Evolutionary conservation across 1,139 yeast genomes (phyloP), one percentile per base, ranked within the genome.

Genomic region (Saccharomyces hybrid): DNA sequence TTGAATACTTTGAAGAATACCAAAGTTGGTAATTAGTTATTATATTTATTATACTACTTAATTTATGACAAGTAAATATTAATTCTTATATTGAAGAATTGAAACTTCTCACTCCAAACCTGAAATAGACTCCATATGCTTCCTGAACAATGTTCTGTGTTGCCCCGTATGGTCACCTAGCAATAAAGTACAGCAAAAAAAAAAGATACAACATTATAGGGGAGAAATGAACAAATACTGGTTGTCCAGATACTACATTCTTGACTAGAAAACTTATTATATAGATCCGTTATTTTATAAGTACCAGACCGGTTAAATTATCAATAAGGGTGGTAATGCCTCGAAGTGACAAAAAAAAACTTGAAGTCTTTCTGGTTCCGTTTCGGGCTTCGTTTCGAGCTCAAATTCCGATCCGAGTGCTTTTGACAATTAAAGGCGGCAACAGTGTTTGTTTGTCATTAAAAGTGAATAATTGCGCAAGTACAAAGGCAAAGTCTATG

Each of bases 1-100:
- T 64, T 11, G 60, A 57, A 42, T 65, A 65, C 51, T 61, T 57
- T 51, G 68, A 65, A 52, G 68, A 65, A 49, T 63, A 59, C 47
- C 68, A 64, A 56, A 55, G 62, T 46, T 65, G 68, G 68, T 64
- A 53, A 9, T 38, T 12, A 2, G 3, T 16, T 19, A 7, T 16
- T 5, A 0, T 16, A 16, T 38, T 19, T 38, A 34, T 34, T 34
- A 6, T 6, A 34, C 19, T 14, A 34, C 26, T 1, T 24, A 24
- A 24, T 24, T 24, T 24, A 24, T 24, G 26, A 24, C 6, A 24
- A 21, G 24, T 21, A 21, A 2, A 21, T 21, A 21, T 21, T 21
- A 21, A 16, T 16, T n/a, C n/a, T n/a, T n/a, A n/a, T n/a, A n/a
- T n/a, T n/a, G n/a, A n/a, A n/a, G n/a, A n/a, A n/a, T n/a, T n/a